Percentiles rank a stretch among this genome's conserved stretches.
Conservation (phyloP, 2,329 filamentous ascomycete species). For the Cercospora sp. region DNA sequence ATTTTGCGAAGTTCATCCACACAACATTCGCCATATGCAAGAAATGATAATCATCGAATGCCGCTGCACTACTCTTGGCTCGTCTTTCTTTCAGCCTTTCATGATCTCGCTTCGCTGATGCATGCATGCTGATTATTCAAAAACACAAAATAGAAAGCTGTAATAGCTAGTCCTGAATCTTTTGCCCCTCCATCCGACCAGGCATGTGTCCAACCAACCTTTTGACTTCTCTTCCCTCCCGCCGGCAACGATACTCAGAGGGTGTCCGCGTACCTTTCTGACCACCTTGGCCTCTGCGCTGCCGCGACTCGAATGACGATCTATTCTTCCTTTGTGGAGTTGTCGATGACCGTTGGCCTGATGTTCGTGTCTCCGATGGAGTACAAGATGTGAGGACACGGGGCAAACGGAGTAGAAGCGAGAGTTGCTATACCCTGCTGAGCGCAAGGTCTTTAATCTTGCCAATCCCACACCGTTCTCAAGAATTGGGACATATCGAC, state of each 20-base stretch:
- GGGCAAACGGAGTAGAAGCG: too few relatives aligned
- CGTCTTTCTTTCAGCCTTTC: neutral
- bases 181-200: too few relatives aligned
- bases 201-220: too few relatives aligned
- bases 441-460: slow-evolving; percentile 52
- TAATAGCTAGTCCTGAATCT: neutral
- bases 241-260: too few relatives aligned
- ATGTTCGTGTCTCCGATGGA: too few relatives aligned
- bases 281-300: too few relatives aligned
- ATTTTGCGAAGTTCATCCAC: neutral
- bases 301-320: too few relatives aligned
- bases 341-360: neutral
- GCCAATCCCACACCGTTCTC: slow-evolving; percentile 95
- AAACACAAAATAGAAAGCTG: neutral
- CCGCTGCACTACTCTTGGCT: neutral
- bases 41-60: neutral
- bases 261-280: too few relatives aligned
- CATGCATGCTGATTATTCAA: neutral
- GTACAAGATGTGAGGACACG: too few relatives aligned
- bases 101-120: neutral
- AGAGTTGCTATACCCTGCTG: too few relatives aligned
- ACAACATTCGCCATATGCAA: neutral
- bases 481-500: slow-evolving; percentile 98
- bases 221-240: too few relatives aligned
- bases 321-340: neutral